Evolutionary conservation across 768 basidiomycete genomes (phyloP).

Genomic region (Bullera alba): DNA sequence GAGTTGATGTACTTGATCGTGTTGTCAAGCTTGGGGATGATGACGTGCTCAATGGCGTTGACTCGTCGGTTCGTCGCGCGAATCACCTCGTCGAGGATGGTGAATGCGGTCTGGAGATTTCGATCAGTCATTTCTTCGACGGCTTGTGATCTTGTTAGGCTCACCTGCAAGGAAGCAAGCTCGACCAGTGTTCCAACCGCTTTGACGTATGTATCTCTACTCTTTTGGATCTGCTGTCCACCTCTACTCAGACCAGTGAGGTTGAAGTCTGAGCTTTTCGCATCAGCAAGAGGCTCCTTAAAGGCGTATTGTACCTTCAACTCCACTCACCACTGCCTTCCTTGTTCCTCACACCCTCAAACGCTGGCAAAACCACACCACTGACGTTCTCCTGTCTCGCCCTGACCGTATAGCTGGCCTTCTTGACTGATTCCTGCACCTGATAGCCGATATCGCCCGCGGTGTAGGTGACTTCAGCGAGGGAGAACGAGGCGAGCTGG

Average conservation of each 20-base stretch:
- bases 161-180: slow-evolving; percentile 69
- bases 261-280: slow-evolving; percentile 68
- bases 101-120: slow-evolving; percentile 78
- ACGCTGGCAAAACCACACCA: slow-evolving; percentile 89
- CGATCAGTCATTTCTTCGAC: background rate
- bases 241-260: slow-evolving; percentile 93
- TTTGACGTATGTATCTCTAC: slow-evolving; percentile 97
- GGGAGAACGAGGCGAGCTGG: slow-evolving; percentile 96
- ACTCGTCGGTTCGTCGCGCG: slow-evolving; percentile 98
- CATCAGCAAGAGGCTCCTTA: background rate
- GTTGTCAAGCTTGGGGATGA: slow-evolving; percentile 91
- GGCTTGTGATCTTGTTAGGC: slow-evolving; percentile 6
- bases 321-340: slow-evolving; percentile 63
- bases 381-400: slow-evolving; percentile 97
- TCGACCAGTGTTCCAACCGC: slow-evolving; percentile 96
- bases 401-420: slow-evolving; percentile 85
- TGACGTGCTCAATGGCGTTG: slow-evolving; percentile 94
- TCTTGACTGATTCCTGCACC: slow-evolving; percentile 89
- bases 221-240: slow-evolving; percentile 87
- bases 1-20: slow-evolving; percentile 97
- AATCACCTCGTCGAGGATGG: slow-evolving; percentile 96
- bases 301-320: background rate
- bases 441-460: slow-evolving; percentile 92
- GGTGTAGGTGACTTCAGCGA: slow-evolving; percentile 97
- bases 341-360: slow-evolving; percentile 71